A percentile compares a stretch with the other conserved stretches of the same genome.
These are phyloP conservation scores for Mycena sanguinolenta DNA, from an alignment of 768 basidiomycete species.

Conservation along the genomic window DNA sequence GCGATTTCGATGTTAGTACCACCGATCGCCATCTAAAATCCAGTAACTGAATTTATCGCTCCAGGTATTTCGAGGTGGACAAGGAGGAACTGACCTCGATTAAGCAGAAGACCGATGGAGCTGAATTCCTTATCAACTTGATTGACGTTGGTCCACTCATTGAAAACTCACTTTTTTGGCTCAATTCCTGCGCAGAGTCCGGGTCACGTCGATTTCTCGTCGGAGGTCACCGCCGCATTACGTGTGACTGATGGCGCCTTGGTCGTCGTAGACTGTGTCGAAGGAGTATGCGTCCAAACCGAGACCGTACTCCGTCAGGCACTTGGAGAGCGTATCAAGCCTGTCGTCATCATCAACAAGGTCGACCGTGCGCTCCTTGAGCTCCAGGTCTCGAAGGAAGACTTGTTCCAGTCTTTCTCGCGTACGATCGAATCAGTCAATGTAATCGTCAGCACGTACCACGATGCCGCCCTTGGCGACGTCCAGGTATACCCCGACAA, in stretches of 20 bases:
- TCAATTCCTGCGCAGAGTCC: constrained; percentile 60
- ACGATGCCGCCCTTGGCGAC: constrained; percentile 94
- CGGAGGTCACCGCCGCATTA: constrained; percentile 99
- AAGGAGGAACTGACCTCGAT: constrained; percentile 90
- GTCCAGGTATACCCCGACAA: constrained; percentile 99
- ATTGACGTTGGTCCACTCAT: constrained; percentile 76
- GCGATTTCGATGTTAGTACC: constrained; percentile 77
- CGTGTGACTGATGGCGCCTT: constrained; percentile 99
- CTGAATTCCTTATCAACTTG: constrained; percentile 99
- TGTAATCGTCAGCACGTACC: constrained; percentile 98
- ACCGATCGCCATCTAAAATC: background rate
- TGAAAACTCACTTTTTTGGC: background rate
- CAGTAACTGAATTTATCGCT: background rate
- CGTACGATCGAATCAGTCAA: constrained; percentile 98
- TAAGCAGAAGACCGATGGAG: constrained; percentile 94
- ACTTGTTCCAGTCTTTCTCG: constrained; percentile 96
- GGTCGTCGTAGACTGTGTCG: constrained; percentile 99
- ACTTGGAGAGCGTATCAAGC: constrained; percentile 98
- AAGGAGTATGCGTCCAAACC: constrained; percentile 99
- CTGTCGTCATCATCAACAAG: constrained; percentile 99
- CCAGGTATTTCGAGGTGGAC: constrained; percentile 96
- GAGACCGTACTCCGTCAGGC: constrained; percentile 99
- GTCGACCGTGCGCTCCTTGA: constrained; percentile 99
- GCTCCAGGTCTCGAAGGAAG: constrained; percentile 96
- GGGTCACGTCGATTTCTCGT: constrained; percentile 99